A percentile compares a stretch with the other conserved stretches of the same genome.
Conservation (phyloP, 78 protist species). For the Dictyostelium intermedium region DNA sequence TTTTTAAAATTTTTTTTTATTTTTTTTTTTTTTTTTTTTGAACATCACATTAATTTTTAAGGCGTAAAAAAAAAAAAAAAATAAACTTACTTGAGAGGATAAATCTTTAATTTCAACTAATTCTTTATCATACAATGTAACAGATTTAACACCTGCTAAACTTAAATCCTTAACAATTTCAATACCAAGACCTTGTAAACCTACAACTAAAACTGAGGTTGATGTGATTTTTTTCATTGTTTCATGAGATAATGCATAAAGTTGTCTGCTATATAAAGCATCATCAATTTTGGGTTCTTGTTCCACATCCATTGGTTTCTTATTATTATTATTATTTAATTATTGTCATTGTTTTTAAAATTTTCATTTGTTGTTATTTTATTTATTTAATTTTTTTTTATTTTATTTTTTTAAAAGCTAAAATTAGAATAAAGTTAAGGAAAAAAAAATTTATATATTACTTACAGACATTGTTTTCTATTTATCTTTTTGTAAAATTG, state of each 20-base stretch:
- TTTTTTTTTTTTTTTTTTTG: neutral
- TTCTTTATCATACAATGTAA: slow-evolving; percentile 91
- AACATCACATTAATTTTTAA: neutral
- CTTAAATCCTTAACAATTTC: slow-evolving; percentile 99
- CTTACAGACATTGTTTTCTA: neutral
- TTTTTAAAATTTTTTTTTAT: neutral
- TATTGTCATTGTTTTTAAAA: too few relatives aligned
- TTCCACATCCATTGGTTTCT: slow-evolving; percentile 49
- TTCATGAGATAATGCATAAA: slow-evolving; percentile 90
- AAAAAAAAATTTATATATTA: neutral
- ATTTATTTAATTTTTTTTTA: too few relatives aligned
- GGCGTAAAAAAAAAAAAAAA: neutral
- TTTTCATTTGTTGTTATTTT: neutral
- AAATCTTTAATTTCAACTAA: slow-evolving; percentile 81
- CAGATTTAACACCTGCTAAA: slow-evolving; percentile 97
- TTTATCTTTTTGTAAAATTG: neutral
- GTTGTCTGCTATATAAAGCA: slow-evolving; percentile 83
- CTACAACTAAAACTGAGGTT: slow-evolving; percentile 92
- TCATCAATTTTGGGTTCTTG: slow-evolving; percentile 67
- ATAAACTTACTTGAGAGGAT: slow-evolving; percentile 49
- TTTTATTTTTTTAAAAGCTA: neutral
- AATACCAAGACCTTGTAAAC: slow-evolving; percentile 96
- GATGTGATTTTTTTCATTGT: slow-evolving; percentile 88
- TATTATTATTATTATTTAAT: neutral
- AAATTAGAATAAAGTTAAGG: neutral